Evolutionary conservation across 1,139 yeast genomes (phyloP).

Genomic region (Yamadazyma siamensis): DNA sequence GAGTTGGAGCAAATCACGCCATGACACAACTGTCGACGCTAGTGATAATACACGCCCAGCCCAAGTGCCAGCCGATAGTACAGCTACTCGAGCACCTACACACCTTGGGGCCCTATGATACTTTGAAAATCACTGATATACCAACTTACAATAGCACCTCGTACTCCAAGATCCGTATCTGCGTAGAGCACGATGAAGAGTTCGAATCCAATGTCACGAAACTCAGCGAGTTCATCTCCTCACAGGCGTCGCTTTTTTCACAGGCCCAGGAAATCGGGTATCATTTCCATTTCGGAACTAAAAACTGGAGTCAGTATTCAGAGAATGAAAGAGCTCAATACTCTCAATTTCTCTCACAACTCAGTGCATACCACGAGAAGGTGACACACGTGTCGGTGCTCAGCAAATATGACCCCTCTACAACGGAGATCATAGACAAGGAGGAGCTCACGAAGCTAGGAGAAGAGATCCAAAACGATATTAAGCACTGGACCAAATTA

Average conservation of each 20-base stretch:
- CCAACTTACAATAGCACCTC: slow-evolving; percentile 4
- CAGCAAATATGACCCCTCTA: slow-evolving; percentile 35
- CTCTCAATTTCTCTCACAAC: slow-evolving; percentile 20
- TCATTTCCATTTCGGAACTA: slow-evolving; percentile 36
- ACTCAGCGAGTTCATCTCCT: slow-evolving; percentile 21
- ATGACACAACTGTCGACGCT: slow-evolving; percentile 23
- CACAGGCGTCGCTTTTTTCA: slow-evolving; percentile 16
- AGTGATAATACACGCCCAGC: slow-evolving; percentile 31
- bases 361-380: slow-evolving; percentile 26
- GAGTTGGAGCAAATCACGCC: no score
- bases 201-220: slow-evolving; percentile 23
- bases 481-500: slow-evolving; percentile 34
- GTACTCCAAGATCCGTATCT: slow-evolving; percentile 30
- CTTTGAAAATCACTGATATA: slow-evolving; percentile 12
- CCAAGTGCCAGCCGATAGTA: slow-evolving; percentile 25
- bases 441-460: slow-evolving; percentile 32
- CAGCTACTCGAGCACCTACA: slow-evolving; percentile 10
- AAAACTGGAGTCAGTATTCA: slow-evolving; percentile 33
- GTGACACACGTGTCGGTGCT: slow-evolving; percentile 39
- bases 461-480: slow-evolving; percentile 39
- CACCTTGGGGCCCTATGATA: slow-evolving; percentile 3
- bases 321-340: slow-evolving; percentile 25
- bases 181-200: slow-evolving; percentile 32
- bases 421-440: slow-evolving; percentile 34
- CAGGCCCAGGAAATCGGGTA: slow-evolving; percentile 27